A percentile compares a stretch with the other conserved stretches of the same genome.
These are phyloP conservation scores for Yarrowia porcina DNA, from an alignment of 805 yeast genomes.

Conservation along the genomic window DNA sequence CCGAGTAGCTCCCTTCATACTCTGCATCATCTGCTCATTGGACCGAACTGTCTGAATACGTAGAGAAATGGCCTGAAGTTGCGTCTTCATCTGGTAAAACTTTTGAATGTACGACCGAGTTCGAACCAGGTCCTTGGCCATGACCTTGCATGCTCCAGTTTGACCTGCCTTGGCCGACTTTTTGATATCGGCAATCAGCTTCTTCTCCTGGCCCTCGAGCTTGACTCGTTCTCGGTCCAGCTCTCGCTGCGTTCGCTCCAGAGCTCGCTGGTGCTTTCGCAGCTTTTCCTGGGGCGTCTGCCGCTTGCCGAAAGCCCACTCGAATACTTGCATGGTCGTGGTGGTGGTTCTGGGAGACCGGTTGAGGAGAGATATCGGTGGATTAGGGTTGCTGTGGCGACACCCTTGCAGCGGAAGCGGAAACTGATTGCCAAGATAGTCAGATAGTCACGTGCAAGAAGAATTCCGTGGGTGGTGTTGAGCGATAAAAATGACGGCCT, in stretches of 20 bases:
- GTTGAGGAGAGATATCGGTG: conserved; percentile 1
- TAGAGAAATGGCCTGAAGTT: conserved; percentile 87
- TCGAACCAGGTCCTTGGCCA: conserved; percentile 91
- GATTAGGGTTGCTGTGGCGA: conserved; percentile 21
- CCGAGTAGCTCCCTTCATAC: conserved; percentile 83
- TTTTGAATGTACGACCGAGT: conserved; percentile 80
- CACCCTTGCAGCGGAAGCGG: background rate
- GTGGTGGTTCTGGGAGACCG: background rate
- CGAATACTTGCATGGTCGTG: conserved; percentile 42
- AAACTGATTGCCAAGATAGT: background rate
- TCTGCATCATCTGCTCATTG: conserved; percentile 90
- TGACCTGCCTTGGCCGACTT: conserved; percentile 90
- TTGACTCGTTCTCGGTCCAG: conserved; percentile 82
- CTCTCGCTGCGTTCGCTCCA: conserved; percentile 93
- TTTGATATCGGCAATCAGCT: conserved; percentile 77
- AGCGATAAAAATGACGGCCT: background rate
- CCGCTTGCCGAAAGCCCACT: conserved; percentile 95
- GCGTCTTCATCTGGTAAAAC: conserved; percentile 91
- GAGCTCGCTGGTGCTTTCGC: conserved; percentile 90
- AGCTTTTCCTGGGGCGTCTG: conserved; percentile 92
- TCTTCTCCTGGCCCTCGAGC: conserved; percentile 88
- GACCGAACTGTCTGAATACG: conserved; percentile 90
- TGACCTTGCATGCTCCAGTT: conserved; percentile 83
- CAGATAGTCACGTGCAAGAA: background rate
- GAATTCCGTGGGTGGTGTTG: too few relatives aligned